Percentiles rank a stretch among this genome's conserved stretches.
phyloP scores from a whole-genome alignment of 2,329 filamentous ascomycete genomes.

The Pseudogymnoascus sp. region DNA sequence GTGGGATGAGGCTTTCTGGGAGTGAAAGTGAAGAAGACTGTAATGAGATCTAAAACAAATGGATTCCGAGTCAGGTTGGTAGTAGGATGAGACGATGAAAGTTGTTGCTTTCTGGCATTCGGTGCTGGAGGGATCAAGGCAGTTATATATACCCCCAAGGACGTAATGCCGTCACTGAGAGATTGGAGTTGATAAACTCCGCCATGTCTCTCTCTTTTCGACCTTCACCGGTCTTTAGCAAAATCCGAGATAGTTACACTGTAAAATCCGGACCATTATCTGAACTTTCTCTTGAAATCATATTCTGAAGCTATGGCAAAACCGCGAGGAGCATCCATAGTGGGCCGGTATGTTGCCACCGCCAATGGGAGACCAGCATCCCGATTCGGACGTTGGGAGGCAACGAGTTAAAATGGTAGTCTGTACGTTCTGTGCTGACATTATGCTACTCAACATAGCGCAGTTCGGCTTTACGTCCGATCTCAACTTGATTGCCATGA shows the following conservation, averaged over 20 bases:
- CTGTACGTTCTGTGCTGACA: not conserved
- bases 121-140: not conserved
- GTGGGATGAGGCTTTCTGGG: no score
- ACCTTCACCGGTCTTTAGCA: conserved; percentile 1
- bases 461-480: not conserved
- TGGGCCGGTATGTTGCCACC: not conserved
- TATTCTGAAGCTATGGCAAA: not conserved
- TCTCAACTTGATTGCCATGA: not conserved
- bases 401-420: not conserved
- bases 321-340: not conserved
- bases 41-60: not conserved
- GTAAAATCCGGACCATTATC: not conserved
- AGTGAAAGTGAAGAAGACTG: not conserved
- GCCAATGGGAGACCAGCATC: conserved; percentile 3
- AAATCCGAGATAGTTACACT: not conserved
- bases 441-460: not conserved
- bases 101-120: not conserved
- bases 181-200: not conserved
- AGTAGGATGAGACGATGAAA: not conserved
- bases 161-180: not conserved
- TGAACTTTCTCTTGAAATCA: not conserved
- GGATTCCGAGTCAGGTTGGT: not conserved
- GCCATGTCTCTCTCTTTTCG: not conserved
- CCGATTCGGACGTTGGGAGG: not conserved
- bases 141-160: not conserved